Conservation (phyloP, 2,329 filamentous ascomycete genomes). For the Fusarium nisikadoi region DNA sequence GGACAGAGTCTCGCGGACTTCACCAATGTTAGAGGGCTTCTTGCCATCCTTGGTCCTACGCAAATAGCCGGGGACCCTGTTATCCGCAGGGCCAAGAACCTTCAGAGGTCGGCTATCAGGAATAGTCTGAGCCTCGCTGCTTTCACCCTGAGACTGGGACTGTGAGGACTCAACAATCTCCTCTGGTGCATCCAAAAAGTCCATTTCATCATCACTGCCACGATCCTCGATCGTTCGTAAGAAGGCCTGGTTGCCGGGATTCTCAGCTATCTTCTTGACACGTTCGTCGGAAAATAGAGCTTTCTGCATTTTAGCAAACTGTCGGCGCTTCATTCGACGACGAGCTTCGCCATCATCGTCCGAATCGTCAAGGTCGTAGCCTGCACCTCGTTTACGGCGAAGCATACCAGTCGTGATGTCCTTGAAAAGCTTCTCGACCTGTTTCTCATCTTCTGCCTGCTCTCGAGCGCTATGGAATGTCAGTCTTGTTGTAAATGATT, state of each 20-base stretch:
- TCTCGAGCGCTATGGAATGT: constrained; percentile 73
- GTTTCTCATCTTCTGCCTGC: constrained; percentile 83
- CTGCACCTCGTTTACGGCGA: constrained; percentile 82
- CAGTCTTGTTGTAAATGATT: constrained; percentile 5
- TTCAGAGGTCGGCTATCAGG: constrained; percentile 64
- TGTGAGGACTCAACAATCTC: constrained; percentile 48
- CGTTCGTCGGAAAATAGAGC: constrained; percentile 89
- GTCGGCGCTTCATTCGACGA: constrained; percentile 82
- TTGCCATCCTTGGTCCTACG: constrained; percentile 71
- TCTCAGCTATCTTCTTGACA: constrained; percentile 88
- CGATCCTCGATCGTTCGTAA: constrained; percentile 88
- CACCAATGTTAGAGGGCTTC: constrained; percentile 79
- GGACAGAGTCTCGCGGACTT: constrained; percentile 85
- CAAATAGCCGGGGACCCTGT: constrained; percentile 66
- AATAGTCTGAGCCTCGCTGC: constrained; percentile 49
- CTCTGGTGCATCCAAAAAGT: constrained; percentile 70
- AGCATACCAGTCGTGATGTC: constrained; percentile 92
- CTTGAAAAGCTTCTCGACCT: constrained; percentile 89
- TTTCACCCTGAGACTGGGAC: constrained; percentile 48
- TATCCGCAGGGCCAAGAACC: constrained; percentile 53
- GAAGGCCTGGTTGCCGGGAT: constrained; percentile 90
- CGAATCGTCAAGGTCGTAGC: constrained; percentile 88
- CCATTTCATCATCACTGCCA: constrained; percentile 78
- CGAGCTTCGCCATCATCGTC: constrained; percentile 86
- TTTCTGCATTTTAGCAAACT: constrained; percentile 92